Conservation (phyloP, 169 alveolate species). For the Theileria luwenshuni region DNA sequence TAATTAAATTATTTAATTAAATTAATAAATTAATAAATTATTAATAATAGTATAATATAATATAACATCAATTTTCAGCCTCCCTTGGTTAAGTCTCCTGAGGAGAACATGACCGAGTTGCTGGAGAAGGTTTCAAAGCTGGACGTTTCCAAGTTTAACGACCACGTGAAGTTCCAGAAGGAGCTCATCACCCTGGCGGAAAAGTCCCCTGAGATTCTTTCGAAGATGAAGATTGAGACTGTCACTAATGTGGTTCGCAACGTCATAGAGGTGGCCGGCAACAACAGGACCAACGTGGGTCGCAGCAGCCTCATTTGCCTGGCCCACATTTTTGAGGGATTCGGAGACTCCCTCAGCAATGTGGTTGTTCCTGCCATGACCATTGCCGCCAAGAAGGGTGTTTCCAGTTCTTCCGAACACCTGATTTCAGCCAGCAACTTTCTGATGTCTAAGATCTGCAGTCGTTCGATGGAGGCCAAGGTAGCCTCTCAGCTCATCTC, state of each 20-base stretch:
- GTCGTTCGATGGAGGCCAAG: constrained; percentile 24
- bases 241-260: constrained; percentile 32
- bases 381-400: constrained; percentile 43
- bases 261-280: constrained; percentile 36
- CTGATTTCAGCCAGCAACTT: constrained; percentile 41
- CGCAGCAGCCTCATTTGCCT: constrained; percentile 49
- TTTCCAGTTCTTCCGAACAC: constrained; percentile 64
- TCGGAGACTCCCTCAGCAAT: constrained; percentile 12
- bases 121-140: constrained; percentile 34
- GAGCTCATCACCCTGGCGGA: constrained; percentile 29
- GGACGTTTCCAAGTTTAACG: constrained; percentile 43
- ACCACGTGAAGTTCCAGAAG: constrained; percentile 45
- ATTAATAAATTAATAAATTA: no score
- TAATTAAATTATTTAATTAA: background rate
- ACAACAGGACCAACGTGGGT: constrained; percentile 51
- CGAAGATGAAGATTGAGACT: constrained; percentile 26
- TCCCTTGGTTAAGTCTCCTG: constrained; percentile 37
- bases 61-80: constrained; percentile 30
- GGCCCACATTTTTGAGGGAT: constrained; percentile 32
- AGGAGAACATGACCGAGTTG: constrained; percentile 7
- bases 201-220: constrained; percentile 40
- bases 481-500: constrained; percentile 21
- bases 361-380: constrained; percentile 30
- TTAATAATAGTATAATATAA: no score
- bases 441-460: constrained; percentile 47